phyloP scores from a whole-genome alignment of 495 filamentous ascomycete species.

The Penicillium arizonense region DNA sequence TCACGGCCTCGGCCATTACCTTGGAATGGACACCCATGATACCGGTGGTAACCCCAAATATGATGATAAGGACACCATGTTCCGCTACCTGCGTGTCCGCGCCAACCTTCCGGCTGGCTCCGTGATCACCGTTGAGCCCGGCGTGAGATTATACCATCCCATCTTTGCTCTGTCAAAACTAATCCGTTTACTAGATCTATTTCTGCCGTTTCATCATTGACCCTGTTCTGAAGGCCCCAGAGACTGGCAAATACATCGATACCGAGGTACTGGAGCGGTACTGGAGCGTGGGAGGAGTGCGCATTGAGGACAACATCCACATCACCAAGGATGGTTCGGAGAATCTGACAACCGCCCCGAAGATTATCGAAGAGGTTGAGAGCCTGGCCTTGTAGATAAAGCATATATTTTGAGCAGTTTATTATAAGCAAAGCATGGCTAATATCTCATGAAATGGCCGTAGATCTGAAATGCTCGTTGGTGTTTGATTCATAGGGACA shows the following conservation, averaged over 20 bases:
- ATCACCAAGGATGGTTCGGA: slow-evolving; percentile 74
- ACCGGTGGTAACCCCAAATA: slow-evolving; percentile 87
- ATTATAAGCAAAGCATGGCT: no score
- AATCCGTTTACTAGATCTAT: slow-evolving; percentile 61
- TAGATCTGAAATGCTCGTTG: not conserved
- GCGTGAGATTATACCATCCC: slow-evolving; percentile 48
- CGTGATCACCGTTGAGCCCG: slow-evolving; percentile 89
- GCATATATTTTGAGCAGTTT: not conserved
- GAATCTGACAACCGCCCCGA: slow-evolving; percentile 77
- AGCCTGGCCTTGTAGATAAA: slow-evolving; percentile 28
- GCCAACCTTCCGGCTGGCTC: slow-evolving; percentile 70
- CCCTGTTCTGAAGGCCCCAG: slow-evolving; percentile 69
- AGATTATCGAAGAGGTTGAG: slow-evolving; percentile 71
- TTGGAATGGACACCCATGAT: slow-evolving; percentile 95
- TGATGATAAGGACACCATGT: slow-evolving; percentile 78
- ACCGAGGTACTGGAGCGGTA: slow-evolving; percentile 71
- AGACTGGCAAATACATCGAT: slow-evolving; percentile 72
- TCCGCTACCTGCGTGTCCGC: slow-evolving; percentile 80
- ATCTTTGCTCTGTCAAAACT: not conserved
- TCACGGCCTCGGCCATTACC: slow-evolving; percentile 86
- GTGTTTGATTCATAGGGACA: not conserved
- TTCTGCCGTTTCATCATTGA: slow-evolving; percentile 93
- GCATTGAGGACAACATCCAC: slow-evolving; percentile 73
- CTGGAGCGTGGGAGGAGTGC: slow-evolving; percentile 87
- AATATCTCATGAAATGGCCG: no score